phyloP scores from a whole-genome alignment of 148 eudicot species.

The Camellia sinensis region DNA sequence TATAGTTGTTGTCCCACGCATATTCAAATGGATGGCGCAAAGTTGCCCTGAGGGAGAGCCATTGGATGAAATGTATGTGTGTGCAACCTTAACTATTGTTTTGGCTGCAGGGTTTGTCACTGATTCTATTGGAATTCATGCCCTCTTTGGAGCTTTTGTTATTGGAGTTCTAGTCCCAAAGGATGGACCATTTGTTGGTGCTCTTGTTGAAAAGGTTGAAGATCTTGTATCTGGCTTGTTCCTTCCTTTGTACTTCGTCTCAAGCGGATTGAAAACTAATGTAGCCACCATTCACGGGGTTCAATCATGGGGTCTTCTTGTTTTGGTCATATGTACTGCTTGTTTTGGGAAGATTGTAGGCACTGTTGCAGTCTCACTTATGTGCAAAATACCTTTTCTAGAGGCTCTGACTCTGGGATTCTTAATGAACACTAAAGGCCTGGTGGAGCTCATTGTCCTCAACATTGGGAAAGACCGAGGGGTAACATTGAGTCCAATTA shows the following conservation, averaged over 20 bases:
- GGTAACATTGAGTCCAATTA: constrained; percentile 24
- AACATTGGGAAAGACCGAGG: constrained; percentile 81
- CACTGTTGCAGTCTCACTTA: constrained; percentile 47
- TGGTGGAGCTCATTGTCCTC: constrained; percentile 80
- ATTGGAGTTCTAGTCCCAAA: constrained; percentile 73
- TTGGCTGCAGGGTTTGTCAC: constrained; percentile 80
- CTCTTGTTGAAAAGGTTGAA: constrained; percentile 81
- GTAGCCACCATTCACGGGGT: constrained; percentile 67
- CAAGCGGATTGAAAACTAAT: constrained; percentile 78
- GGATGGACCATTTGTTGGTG: constrained; percentile 71
- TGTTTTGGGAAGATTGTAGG: constrained; percentile 76
- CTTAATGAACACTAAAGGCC: constrained; percentile 77
- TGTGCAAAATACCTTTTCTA: constrained; percentile 50
- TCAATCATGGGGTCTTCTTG: constrained; percentile 84
- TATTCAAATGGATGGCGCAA: constrained; percentile 59
- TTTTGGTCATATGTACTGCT: constrained; percentile 65
- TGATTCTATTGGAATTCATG: constrained; percentile 78
- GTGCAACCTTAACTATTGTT: constrained; percentile 54
- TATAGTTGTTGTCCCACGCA: constrained; percentile 43
- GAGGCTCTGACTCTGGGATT: constrained; percentile 70
- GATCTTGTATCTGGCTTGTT: constrained; percentile 82
- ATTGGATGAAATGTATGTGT: constrained; percentile 59
- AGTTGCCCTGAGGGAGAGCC: constrained; percentile 76
- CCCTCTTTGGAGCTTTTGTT: constrained; percentile 83
- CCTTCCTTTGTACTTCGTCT: constrained; percentile 79